Base-by-base conservation (phyloP, 805 yeast genomes). In the Candida berthetii region DNA sequence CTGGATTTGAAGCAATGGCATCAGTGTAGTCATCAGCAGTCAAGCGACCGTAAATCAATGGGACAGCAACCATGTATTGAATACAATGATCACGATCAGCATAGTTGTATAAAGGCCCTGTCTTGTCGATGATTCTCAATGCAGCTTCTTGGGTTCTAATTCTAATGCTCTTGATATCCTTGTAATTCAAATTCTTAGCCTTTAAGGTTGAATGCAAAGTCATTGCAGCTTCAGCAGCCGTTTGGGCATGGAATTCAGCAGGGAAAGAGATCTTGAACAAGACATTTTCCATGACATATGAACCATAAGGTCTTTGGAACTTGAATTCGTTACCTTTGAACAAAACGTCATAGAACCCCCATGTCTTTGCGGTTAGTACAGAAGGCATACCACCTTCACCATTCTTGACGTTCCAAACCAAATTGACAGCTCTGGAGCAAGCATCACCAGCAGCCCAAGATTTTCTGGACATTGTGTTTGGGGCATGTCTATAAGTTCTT, bases 371-470 rank as follows among this genome's bases (percentile, higher is more conserved):
- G 11, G 80, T 71, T 36, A 77, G 60, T 3, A 72, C 76, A 4
- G 80, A 73, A 15, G 82, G 82, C 65, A 78, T 68, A 18, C 80
- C 82, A 20, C 70, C 60, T 50, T 71, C 72, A 15, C 80, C 80
- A 39, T 68, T 64, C 56, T 71, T 68, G 22, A 76, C 80, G 42
- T 72, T 62, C 43, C 71, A 69, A 5, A 71, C 80, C 43, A 78
- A 57, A 57, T 75, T 73, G 14, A 77, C 82, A 16, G 82, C 83
- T 45, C 82, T 65, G 14, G 78, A 65, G 38, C 70, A 71, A 11
- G 82, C 82, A 50, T 77, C 82, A 44, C 82, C 83, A 13, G 83
- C 83, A 22, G 83, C 83, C 83, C 83, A 77, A 1, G 81, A 76
- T 60, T 77, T 77, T 54, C 82, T 68, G 8, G 79, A 71, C 61